phyloP scores from a whole-genome alignment of 345 rosid genomes.

The Sapria himalayana region DNA sequence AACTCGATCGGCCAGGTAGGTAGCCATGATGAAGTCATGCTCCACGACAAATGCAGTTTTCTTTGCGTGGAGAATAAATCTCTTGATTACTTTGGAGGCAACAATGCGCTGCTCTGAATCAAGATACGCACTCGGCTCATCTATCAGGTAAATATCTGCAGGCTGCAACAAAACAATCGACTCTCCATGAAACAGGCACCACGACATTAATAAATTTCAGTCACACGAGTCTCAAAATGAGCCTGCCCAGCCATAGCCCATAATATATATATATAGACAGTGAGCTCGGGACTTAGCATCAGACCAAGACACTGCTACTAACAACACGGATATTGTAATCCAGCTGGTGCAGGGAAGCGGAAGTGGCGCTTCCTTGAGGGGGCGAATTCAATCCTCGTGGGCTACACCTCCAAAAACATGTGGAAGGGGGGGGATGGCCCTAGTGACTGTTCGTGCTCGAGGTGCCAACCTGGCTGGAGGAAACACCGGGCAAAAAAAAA shows the following conservation, averaged over 20 bases:
- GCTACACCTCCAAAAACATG: no score
- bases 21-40: conserved; percentile 97
- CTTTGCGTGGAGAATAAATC: conserved; percentile 94
- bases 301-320: no score
- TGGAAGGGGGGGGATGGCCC: no score
- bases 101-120: conserved; percentile 99
- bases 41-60: conserved; percentile 98
- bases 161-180: conserved; percentile 58
- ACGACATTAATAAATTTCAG: conserved; percentile 1
- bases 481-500: not conserved
- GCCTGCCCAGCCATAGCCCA: no score
- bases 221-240: no score
- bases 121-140: conserved; percentile 97
- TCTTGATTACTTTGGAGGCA: conserved; percentile 94
- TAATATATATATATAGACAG: no score
- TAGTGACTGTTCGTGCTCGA: no score
- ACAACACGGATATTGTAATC: no score
- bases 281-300: no score
- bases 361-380: no score
- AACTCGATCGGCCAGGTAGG: conserved; percentile 83
- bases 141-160: conserved; percentile 90
- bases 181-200: not conserved
- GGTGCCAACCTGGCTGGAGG: not conserved
- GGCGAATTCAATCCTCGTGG: no score
- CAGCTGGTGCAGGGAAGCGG: no score